Conservation (phyloP, 371 early-diverging fungal species). For the Actinomortierella wolfii region DNA sequence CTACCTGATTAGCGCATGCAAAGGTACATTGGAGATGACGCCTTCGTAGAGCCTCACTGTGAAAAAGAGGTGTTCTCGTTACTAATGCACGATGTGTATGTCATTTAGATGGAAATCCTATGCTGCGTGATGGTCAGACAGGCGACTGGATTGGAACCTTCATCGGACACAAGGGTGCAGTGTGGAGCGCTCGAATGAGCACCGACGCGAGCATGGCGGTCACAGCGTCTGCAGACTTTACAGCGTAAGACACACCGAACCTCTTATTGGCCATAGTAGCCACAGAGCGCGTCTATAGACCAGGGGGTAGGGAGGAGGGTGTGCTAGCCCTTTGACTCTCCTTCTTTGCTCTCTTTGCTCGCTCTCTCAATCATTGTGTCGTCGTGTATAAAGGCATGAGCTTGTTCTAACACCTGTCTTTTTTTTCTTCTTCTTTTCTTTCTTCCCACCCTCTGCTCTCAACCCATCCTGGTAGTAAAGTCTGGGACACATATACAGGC, state of each 20-base stretch:
- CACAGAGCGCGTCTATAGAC: neutral
- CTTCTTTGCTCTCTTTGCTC: neutral
- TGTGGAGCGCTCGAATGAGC: conserved; percentile 86
- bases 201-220: conserved; percentile 77
- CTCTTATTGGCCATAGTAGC: neutral
- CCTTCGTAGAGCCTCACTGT: neutral
- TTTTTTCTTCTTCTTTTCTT: neutral
- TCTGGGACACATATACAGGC: conserved; percentile 85
- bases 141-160: conserved; percentile 94
- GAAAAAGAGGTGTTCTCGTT: no score
- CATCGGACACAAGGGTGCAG: conserved; percentile 88
- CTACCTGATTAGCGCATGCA: conserved; percentile 86
- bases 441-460: neutral
- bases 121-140: conserved; percentile 83
- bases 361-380: neutral
- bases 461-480: conserved; percentile 53
- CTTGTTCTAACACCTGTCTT: no score
- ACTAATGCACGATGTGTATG: no score
- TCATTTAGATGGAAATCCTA: conserved; percentile 79
- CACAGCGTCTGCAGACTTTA: conserved; percentile 90
- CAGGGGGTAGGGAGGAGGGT: neutral
- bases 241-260: conserved; percentile 54
- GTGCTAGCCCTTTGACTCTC: neutral
- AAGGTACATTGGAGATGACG: conserved; percentile 58
- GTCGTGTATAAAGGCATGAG: no score